These are phyloP conservation scores for Calvatia gigantea DNA, from an alignment of 768 basidiomycete genomes.

Conservation along the genomic window DNA sequence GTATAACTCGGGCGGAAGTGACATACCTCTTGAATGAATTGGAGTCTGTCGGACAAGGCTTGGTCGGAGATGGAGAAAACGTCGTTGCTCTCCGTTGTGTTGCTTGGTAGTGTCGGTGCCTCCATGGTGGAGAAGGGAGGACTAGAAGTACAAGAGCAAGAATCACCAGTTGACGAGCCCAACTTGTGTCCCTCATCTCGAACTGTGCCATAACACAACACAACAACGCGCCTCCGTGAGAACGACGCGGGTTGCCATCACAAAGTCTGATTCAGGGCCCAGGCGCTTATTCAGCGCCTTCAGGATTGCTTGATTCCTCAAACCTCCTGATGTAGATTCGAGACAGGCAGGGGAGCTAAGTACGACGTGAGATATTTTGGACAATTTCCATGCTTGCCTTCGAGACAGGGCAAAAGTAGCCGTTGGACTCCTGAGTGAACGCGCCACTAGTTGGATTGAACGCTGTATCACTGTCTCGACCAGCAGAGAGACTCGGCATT, in stretches of 20 bases:
- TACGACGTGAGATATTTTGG: no score
- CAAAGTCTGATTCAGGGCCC: neutral
- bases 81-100: slow-evolving; percentile 42
- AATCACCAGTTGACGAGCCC: slow-evolving; percentile 25
- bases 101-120: slow-evolving; percentile 26
- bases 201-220: slow-evolving; percentile 37
- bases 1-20: slow-evolving; percentile 8
- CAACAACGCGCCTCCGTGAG: slow-evolving; percentile 37
- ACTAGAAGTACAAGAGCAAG: slow-evolving; percentile 60
- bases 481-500: no score
- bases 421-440: no score
- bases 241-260: slow-evolving; percentile 23
- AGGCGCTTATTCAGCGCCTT: neutral
- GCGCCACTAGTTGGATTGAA: no score
- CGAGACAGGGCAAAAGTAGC: no score
- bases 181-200: slow-evolving; percentile 23
- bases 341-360: no score
- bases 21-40: slow-evolving; percentile 72
- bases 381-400: no score
- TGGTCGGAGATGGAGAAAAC: slow-evolving; percentile 76
- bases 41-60: slow-evolving; percentile 62
- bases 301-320: neutral
- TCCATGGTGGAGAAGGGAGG: slow-evolving; percentile 49
- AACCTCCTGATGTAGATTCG: neutral
- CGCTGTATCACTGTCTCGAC: no score